Conservation (phyloP, 2,329 filamentous ascomycete genomes). For the Venturia nashicola region DNA sequence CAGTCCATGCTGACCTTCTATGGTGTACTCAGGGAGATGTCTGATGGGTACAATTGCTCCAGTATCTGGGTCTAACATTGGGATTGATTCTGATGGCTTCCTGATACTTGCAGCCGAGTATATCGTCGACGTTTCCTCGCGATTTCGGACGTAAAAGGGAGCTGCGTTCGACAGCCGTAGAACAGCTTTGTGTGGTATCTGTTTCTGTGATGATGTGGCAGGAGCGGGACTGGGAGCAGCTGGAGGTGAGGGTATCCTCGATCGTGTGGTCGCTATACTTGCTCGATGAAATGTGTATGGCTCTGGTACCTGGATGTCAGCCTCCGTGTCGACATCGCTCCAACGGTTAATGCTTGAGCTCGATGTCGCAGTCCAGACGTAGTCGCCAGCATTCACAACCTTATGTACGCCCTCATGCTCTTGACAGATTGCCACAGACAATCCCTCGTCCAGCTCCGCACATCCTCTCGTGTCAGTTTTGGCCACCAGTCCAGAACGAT, state of each 20-base stretch:
- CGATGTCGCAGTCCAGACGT: conserved; percentile 82
- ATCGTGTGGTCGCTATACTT: conserved; percentile 32
- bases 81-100: conserved; percentile 45
- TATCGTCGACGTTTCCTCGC: conserved; percentile 44
- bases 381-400: conserved; percentile 52
- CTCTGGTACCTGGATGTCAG: conserved; percentile 49
- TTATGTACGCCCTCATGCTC: conserved; percentile 75
- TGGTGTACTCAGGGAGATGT: conserved; percentile 38
- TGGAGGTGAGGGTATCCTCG: conserved; percentile 28
- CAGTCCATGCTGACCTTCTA: conserved; percentile 88
- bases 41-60: conserved; percentile 26
- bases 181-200: conserved; percentile 67
- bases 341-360: conserved; percentile 89
- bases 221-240: conserved; percentile 18
- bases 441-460: conserved; percentile 70
- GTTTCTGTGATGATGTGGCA: conserved; percentile 15
- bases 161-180: conserved; percentile 77
- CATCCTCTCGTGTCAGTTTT: conserved; percentile 82
- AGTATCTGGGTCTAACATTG: conserved; percentile 41
- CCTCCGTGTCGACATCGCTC: conserved; percentile 71
- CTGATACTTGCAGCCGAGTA: conserved; percentile 35
- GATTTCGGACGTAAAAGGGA: conserved; percentile 43
- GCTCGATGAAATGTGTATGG: conserved; percentile 40
- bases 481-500: conserved; percentile 84
- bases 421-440: conserved; percentile 82